Evolutionary conservation across 192 early-diverging fungal genomes (phyloP).

Genomic region (Linnemannia zychae): DNA sequence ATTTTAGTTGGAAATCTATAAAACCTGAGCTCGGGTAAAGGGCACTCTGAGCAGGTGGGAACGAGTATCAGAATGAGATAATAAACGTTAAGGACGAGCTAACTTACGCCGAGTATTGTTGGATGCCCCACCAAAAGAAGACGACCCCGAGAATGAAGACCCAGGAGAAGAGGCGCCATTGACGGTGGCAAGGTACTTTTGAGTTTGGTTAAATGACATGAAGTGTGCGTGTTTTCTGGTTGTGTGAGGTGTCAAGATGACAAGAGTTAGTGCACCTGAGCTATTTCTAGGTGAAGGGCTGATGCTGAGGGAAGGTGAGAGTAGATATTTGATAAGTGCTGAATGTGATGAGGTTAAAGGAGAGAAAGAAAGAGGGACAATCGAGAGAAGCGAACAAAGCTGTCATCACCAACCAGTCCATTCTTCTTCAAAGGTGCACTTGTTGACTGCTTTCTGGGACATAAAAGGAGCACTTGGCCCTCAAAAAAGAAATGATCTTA

Average conservation of each 20-base stretch:
- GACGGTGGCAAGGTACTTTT: constrained; percentile 45
- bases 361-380: too few species aligned
- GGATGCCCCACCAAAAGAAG: constrained; percentile 34
- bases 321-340: not conserved
- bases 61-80: not conserved
- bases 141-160: constrained; percentile 14
- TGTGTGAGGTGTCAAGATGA: not conserved
- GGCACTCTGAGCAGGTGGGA: not conserved
- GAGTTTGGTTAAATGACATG: constrained; percentile 39
- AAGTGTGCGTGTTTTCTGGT: too few species aligned
- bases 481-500: not conserved
- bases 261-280: not conserved
- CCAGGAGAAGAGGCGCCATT: constrained; percentile 45
- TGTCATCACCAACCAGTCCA: too few species aligned
- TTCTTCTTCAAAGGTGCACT: too few species aligned
- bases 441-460: too few species aligned
- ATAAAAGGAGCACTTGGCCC: too few species aligned
- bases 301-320: not conserved
- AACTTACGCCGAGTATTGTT: constrained; percentile 21
- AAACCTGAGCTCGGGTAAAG: too few species aligned
- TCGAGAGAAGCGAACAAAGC: too few species aligned
- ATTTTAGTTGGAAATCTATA: not conserved
- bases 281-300: not conserved
- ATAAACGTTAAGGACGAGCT: too few species aligned
- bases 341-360: not conserved